Conservation (phyloP, 768 basidiomycete species). For the Dioszegia hungarica region DNA sequence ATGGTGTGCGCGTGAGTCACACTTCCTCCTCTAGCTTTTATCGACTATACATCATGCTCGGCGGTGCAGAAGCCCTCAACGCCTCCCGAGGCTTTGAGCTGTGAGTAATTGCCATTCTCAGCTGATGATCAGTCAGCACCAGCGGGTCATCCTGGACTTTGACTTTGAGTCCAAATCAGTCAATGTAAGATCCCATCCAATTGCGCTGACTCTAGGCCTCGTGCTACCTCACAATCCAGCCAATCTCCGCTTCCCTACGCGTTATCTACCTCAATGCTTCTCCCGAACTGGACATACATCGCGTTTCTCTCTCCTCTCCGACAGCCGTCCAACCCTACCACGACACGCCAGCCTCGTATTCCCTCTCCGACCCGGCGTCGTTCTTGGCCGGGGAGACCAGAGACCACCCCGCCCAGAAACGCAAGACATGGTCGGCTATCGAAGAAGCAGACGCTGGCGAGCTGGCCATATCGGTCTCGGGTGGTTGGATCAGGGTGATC, state of each 20-base stretch:
- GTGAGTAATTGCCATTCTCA: neutral
- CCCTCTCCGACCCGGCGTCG: conserved; percentile 35
- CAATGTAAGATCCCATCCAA: neutral
- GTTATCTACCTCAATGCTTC: conserved; percentile 71
- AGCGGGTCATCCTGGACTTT: conserved; percentile 4
- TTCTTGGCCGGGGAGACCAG: conserved; percentile 69
- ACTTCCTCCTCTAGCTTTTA: too few relatives aligned
- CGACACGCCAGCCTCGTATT: conserved; percentile 34
- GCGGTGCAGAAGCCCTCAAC: neutral
- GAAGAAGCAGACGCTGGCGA: conserved; percentile 93
- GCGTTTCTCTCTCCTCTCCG: conserved; percentile 37
- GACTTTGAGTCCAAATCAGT: neutral
- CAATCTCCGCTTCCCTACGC: conserved; percentile 69
- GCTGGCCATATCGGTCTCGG: conserved; percentile 73
- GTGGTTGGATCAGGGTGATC: conserved; percentile 46
- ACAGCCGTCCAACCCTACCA: conserved; percentile 27
- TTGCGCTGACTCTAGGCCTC: conserved; percentile 57
- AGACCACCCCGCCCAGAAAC: conserved; percentile 85
- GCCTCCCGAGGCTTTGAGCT: neutral
- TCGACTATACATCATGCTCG: too few relatives aligned
- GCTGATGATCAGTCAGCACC: conserved; percentile 51
- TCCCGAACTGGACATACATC: conserved; percentile 28
- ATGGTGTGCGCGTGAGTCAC: too few relatives aligned
- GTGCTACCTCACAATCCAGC: conserved; percentile 84
- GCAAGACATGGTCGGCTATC: conserved; percentile 81